Percentiles rank a stretch among this genome's conserved stretches.
Conservation (phyloP, 1,139 yeast genomes). For the Sugiyamaella xylanicola region DNA sequence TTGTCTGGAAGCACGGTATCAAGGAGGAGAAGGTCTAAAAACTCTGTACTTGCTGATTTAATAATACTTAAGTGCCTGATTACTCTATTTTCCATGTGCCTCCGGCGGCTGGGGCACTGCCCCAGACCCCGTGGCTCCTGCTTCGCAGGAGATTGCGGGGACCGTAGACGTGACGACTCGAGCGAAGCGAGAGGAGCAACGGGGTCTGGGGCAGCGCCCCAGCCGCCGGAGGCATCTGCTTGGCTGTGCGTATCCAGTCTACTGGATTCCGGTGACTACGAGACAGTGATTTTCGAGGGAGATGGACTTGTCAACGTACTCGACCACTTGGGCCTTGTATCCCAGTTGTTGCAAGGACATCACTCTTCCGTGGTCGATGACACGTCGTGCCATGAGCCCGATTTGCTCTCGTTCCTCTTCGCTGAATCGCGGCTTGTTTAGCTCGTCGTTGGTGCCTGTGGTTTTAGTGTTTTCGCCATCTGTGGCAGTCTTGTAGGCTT, state of each 20-base stretch:
- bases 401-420: constrained; percentile 53
- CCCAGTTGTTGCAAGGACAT: constrained; percentile 50
- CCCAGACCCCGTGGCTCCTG: not conserved
- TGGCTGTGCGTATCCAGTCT: not conserved
- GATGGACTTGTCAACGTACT: constrained; percentile 57
- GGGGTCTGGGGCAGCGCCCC: not conserved
- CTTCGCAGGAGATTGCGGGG: not conserved
- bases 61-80: not conserved
- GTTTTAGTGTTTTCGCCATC: not conserved
- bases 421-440: constrained; percentile 41
- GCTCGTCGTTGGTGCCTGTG: constrained; percentile 13
- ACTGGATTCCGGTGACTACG: constrained; percentile 35
- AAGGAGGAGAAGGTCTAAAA: constrained; percentile 80
- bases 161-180: too few species aligned
- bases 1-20: constrained; percentile 99
- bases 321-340: constrained; percentile 51
- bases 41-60: constrained; percentile 9
- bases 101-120: not conserved
- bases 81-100: not conserved
- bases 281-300: constrained; percentile 77
- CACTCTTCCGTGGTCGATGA: constrained; percentile 63
- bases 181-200: not conserved
- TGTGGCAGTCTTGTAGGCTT: too few species aligned
- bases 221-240: not conserved
- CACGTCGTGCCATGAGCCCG: constrained; percentile 69